Evolutionary conservation across 805 yeast genomes (phyloP).

Genomic region (Wickerhamiella kurtzmanii): DNA sequence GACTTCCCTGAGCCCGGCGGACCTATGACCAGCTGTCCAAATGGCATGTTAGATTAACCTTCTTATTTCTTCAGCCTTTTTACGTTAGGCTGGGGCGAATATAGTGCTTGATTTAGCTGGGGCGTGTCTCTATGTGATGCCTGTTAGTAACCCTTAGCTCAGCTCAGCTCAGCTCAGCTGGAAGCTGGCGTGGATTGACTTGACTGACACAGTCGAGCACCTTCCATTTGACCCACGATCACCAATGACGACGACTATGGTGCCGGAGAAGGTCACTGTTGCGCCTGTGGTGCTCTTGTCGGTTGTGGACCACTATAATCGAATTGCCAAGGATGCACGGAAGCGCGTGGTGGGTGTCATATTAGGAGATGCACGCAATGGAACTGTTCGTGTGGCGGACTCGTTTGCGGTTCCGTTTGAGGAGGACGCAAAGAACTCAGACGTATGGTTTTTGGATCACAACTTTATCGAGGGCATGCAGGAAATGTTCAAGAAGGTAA

Average conservation of each 20-base stretch:
- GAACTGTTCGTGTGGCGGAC: slow-evolving; percentile 62
- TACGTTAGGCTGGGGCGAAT: too few species aligned
- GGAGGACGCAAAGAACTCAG: slow-evolving; percentile 83
- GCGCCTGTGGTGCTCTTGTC: slow-evolving; percentile 92
- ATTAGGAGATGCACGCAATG: slow-evolving; percentile 53
- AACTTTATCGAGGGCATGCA: slow-evolving; percentile 92
- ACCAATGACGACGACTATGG: slow-evolving; percentile 10
- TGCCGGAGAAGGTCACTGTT: slow-evolving; percentile 52
- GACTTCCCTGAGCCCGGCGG: slow-evolving; percentile 98
- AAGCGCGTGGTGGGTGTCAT: slow-evolving; percentile 91
- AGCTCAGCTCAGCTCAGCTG: background rate
- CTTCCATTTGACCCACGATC: slow-evolving; percentile 4
- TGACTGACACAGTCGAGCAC: background rate
- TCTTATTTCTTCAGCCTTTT: too few species aligned
- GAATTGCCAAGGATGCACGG: slow-evolving; percentile 59
- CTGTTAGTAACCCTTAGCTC: too few species aligned
- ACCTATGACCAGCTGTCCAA: slow-evolving; percentile 89
- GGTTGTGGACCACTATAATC: slow-evolving; percentile 87
- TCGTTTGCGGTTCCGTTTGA: slow-evolving; percentile 96
- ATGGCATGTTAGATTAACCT: slow-evolving; percentile 14
- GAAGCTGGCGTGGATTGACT: too few species aligned
- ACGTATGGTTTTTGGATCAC: slow-evolving; percentile 95
- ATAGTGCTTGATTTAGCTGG: too few species aligned
- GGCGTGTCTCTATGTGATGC: too few species aligned
- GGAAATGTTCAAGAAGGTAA: slow-evolving; percentile 94